Percentiles rank a stretch among this genome's conserved stretches.
phyloP scores from a whole-genome alignment of 192 early-diverging fungal genomes.

The Dissophora globulifera region DNA sequence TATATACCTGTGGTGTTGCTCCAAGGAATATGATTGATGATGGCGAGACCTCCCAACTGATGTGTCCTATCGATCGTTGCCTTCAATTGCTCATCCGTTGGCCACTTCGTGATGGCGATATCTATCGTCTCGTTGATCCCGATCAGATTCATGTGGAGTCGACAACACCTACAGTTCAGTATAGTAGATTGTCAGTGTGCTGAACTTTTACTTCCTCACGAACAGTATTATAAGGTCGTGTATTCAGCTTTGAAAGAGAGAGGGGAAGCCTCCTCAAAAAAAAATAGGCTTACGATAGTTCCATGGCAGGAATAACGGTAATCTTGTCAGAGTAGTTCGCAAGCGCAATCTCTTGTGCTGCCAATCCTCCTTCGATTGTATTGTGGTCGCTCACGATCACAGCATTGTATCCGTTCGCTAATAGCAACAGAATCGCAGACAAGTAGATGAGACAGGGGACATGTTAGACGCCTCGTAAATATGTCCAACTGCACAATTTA shows the following conservation, averaged over 20 bases:
- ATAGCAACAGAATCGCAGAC: too few relatives aligned
- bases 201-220: too few relatives aligned
- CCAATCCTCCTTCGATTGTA: constrained; percentile 68
- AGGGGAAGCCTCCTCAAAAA: not conserved
- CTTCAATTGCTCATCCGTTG: constrained; percentile 69
- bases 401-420: constrained; percentile 77
- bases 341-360: constrained; percentile 65
- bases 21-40: constrained; percentile 85
- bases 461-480: too few relatives aligned
- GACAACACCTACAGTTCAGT: constrained; percentile 75
- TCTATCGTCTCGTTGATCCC: constrained; percentile 67
- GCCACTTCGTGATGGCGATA: constrained; percentile 57
- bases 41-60: constrained; percentile 73
- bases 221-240: too few relatives aligned
- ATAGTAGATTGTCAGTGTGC: constrained; percentile 20
- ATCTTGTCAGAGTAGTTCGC: constrained; percentile 62
- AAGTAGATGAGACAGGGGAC: too few relatives aligned
- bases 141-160: constrained; percentile 79
- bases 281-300: constrained; percentile 60
- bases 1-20: constrained; percentile 66
- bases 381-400: constrained; percentile 80
- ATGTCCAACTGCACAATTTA: too few relatives aligned
- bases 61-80: constrained; percentile 68
- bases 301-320: constrained; percentile 74
- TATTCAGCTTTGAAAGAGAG: too few relatives aligned